phyloP scores from a whole-genome alignment of 2,329 filamentous ascomycete genomes.

The Fusarium brevicatenulatum region DNA sequence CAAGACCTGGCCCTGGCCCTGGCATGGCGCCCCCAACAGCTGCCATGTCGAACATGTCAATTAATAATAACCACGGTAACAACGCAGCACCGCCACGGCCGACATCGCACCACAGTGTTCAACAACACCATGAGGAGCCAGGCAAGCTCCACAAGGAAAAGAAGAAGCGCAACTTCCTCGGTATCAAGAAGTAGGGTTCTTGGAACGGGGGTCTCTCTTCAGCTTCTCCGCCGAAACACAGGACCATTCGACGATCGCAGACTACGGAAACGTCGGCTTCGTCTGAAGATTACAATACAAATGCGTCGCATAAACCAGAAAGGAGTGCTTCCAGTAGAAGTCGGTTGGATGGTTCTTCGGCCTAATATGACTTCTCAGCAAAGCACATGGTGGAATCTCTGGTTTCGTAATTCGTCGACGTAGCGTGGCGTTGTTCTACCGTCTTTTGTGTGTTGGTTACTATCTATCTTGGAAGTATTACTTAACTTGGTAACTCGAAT shows the following conservation, averaged over 20 bases:
- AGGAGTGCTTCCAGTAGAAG: slow-evolving; percentile 5
- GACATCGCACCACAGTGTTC: slow-evolving; percentile 25
- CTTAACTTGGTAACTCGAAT: background rate
- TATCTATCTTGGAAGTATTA: slow-evolving; percentile 10
- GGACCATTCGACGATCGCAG: slow-evolving; percentile 19
- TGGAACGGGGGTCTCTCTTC: slow-evolving; percentile 34
- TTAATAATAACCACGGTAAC: slow-evolving; percentile 48
- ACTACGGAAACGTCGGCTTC: slow-evolving; percentile 27
- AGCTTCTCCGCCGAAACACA: slow-evolving; percentile 1
- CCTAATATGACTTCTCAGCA: slow-evolving; percentile 3
- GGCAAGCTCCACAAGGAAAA: slow-evolving; percentile 66
- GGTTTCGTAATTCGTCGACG: slow-evolving; percentile 22
- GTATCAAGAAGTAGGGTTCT: slow-evolving; percentile 66
- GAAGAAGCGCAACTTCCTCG: slow-evolving; percentile 68
- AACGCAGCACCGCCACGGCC: slow-evolving; percentile 32
- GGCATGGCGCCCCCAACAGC: slow-evolving; percentile 57
- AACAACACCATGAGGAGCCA: slow-evolving; percentile 42
- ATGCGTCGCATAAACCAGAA: background rate
- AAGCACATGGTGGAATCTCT: slow-evolving; percentile 10
- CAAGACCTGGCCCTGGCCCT: slow-evolving; percentile 35
- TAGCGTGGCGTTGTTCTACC: slow-evolving; percentile 35
- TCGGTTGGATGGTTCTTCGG: background rate
- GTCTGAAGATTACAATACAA: slow-evolving; percentile 4
- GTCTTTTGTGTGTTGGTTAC: slow-evolving; percentile 20
- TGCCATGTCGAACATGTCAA: slow-evolving; percentile 65